A percentile compares a stretch with the other conserved stretches of the same genome.
phyloP scores from a whole-genome alignment of 306 rosid genomes.

The Cucurbita moschata region DNA sequence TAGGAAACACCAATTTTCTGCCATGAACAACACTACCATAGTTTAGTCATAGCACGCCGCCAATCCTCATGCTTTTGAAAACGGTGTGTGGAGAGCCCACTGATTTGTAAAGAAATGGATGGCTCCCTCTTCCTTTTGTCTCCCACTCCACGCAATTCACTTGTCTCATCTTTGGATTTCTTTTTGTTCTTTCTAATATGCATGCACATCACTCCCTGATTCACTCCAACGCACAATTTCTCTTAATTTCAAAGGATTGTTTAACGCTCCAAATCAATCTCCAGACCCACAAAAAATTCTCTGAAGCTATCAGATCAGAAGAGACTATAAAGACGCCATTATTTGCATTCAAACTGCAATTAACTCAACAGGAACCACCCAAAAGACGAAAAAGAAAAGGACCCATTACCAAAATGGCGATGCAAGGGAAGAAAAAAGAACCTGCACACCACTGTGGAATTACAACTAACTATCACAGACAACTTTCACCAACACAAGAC shows the following conservation, averaged over 20 bases:
- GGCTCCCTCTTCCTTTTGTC: not conserved
- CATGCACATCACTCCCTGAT: no score
- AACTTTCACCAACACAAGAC: constrained; percentile 1
- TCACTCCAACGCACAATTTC: no score
- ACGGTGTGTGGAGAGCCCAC: not conserved
- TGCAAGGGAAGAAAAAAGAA: constrained; percentile 4
- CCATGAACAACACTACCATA: no score
- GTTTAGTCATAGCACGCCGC: no score
- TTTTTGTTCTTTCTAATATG: no score
- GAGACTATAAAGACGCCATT: not conserved
- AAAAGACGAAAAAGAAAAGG: not conserved
- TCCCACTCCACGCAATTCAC: not conserved
- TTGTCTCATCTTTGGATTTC: not conserved
- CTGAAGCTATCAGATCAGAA: not conserved
- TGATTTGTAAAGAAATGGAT: not conserved
- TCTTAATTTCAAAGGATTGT: no score
- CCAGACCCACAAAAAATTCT: not conserved
- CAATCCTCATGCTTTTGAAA: not conserved
- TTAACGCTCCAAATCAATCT: no score
- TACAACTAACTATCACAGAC: constrained; percentile 3
- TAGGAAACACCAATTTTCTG: no score
- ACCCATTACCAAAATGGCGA: not conserved
- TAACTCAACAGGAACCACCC: not conserved
- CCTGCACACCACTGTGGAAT: constrained; percentile 4
- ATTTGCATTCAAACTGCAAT: not conserved